These are phyloP conservation scores for Cicer pinnatifidum DNA, from an alignment of 306 rosid species.

Conservation along the genomic window DNA sequence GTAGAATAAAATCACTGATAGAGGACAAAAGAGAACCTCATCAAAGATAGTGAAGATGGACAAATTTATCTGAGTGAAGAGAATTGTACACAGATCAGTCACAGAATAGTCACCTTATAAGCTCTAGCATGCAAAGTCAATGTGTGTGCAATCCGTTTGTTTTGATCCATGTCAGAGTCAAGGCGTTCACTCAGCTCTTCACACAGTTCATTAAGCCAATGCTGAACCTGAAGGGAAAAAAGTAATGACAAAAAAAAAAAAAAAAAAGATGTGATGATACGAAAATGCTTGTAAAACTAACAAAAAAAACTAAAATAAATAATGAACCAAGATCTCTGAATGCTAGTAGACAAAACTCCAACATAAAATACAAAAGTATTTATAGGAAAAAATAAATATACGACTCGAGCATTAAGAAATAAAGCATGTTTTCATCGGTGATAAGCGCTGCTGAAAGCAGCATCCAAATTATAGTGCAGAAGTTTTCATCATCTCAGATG, in stretches of 20 bases:
- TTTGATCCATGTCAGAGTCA: slow-evolving; percentile 71
- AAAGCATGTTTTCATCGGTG: slow-evolving; percentile 21
- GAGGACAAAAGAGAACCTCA: slow-evolving; percentile 26
- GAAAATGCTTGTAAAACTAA: not conserved
- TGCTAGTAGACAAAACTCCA: slow-evolving; percentile 34
- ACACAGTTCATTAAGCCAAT: slow-evolving; percentile 84
- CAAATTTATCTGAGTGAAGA: slow-evolving; percentile 25
- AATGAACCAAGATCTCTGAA: not conserved
- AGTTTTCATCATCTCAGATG: slow-evolving; percentile 31
- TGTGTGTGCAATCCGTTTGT: slow-evolving; percentile 85
- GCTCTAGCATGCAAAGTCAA: slow-evolving; percentile 82
- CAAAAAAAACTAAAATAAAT: not conserved
- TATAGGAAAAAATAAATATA: slow-evolving; percentile 32
- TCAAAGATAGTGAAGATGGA: slow-evolving; percentile 26
- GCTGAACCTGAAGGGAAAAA: slow-evolving; percentile 66
- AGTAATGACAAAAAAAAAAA: slow-evolving; percentile 21
- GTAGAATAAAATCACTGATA: slow-evolving; percentile 14
- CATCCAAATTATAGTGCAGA: slow-evolving; percentile 24
- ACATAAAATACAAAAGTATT: slow-evolving; percentile 17
- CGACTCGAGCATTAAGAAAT: slow-evolving; percentile 3
- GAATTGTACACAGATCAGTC: slow-evolving; percentile 35
- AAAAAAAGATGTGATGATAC: slow-evolving; percentile 19
- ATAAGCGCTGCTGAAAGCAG: slow-evolving; percentile 23
- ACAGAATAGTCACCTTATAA: slow-evolving; percentile 58
- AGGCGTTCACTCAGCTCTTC: slow-evolving; percentile 89